These are phyloP conservation scores for Asterella californica DNA, from an alignment of 225 moss, liverwort and hornwort species.

Conservation along the genomic window DNA sequence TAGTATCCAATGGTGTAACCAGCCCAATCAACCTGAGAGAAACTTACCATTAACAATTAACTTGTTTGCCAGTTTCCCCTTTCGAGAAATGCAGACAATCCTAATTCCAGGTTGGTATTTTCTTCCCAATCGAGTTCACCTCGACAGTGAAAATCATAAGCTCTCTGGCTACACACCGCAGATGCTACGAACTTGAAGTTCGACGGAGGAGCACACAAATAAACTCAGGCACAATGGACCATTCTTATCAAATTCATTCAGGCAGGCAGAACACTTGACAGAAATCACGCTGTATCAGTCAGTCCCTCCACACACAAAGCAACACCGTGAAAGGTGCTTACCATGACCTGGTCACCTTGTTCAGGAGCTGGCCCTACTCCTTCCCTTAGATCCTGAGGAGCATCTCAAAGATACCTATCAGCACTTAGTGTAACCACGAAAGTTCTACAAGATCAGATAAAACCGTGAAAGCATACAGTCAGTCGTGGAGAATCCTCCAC, in stretches of 20 bases:
- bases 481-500: neutral
- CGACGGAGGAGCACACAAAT: neutral
- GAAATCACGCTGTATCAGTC: too few relatives aligned
- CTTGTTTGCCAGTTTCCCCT: neutral
- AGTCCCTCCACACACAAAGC: neutral
- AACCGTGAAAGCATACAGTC: neutral
- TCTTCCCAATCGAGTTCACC: neutral
- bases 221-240: neutral
- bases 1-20: conserved; percentile 99
- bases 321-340: conserved; percentile 30
- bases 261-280: neutral
- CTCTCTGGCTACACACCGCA: neutral
- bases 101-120: neutral
- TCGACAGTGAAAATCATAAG: neutral
- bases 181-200: neutral
- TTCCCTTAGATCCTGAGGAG: conserved; percentile 76
- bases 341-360: conserved; percentile 83
- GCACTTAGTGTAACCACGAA: neutral
- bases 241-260: neutral
- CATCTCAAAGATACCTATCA: conserved; percentile 3
- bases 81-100: neutral
- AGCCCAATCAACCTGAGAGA: conserved; percentile 82
- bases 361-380: conserved; percentile 66
- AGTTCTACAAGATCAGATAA: neutral
- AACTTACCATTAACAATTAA: neutral